These are phyloP conservation scores for Amanita fuliginea DNA, from an alignment of 768 basidiomycete genomes.

Conservation along the genomic window DNA sequence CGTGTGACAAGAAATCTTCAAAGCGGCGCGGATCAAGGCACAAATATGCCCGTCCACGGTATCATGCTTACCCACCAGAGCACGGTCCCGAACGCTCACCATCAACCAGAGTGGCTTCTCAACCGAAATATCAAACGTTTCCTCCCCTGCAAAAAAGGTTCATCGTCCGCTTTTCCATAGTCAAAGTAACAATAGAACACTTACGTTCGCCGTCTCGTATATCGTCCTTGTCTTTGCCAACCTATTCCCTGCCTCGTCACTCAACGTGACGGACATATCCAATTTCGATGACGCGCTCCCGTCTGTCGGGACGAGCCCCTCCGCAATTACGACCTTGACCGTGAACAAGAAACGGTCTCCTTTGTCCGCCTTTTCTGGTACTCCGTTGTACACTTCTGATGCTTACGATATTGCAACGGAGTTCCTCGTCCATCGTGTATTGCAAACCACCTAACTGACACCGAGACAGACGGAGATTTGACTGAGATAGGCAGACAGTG, in stretches of 20 bases:
- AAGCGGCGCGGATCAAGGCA: constrained; percentile 86
- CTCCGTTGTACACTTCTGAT: no score
- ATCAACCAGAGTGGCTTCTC: constrained; percentile 95
- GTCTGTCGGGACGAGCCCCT: constrained; percentile 73
- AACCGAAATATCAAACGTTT: constrained; percentile 91
- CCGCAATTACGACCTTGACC: constrained; percentile 88
- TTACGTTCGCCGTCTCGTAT: constrained; percentile 75
- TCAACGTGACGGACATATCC: constrained; percentile 91
- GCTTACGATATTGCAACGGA: no score
- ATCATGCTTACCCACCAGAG: constrained; percentile 86
- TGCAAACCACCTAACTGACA: no score
- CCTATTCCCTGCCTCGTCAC: constrained; percentile 83
- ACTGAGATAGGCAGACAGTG: constrained; percentile 78
- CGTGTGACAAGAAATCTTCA: constrained; percentile 82
- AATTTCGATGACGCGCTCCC: constrained; percentile 67
- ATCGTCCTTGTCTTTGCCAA: constrained; percentile 93
- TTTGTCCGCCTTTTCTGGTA: constrained; percentile 53
- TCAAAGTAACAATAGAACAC: constrained; percentile 17
- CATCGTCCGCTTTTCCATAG: constrained; percentile 3
- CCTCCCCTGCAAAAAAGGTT: constrained; percentile 63
- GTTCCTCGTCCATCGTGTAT: no score
- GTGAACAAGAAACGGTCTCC: constrained; percentile 67
- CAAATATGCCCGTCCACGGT: constrained; percentile 86
- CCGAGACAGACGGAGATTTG: no score
- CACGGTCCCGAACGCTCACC: constrained; percentile 88